Evolutionary conservation across 1,284 basidiomycete species (phyloP).

Genomic region (Fomitopsis palustris): DNA sequence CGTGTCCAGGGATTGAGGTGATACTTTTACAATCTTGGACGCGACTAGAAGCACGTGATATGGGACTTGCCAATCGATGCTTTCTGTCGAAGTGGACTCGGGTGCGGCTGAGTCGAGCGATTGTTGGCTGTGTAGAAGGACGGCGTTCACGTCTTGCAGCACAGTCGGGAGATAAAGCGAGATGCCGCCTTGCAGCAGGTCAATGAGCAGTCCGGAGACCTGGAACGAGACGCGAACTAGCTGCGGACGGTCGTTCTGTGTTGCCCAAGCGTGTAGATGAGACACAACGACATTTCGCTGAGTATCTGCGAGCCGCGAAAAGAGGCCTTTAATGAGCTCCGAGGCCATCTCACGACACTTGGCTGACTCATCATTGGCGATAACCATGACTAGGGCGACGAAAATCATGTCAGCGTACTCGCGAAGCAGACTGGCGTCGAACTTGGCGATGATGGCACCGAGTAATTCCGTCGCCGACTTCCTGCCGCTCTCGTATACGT

Average conservation of each 20-base stretch:
- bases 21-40: conserved; percentile 60
- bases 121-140: conserved; percentile 48
- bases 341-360: conserved; percentile 89
- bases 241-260: conserved; percentile 55
- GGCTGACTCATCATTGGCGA: conserved; percentile 91
- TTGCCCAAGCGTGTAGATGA: conserved; percentile 82
- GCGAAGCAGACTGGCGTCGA: conserved; percentile 71
- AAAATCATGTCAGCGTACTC: conserved; percentile 92
- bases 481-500: conserved; percentile 88
- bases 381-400: conserved; percentile 86
- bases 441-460: conserved; percentile 81
- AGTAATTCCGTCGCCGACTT: conserved; percentile 92
- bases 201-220: conserved; percentile 77
- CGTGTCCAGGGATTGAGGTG: conserved; percentile 44
- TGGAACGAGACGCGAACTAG: conserved; percentile 76
- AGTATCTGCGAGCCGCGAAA: conserved; percentile 63
- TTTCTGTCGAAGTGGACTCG: conserved; percentile 39
- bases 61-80: conserved; percentile 78
- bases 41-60: conserved; percentile 78
- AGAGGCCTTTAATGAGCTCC: conserved; percentile 76
- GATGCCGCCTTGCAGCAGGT: conserved; percentile 53
- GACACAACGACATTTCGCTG: conserved; percentile 59
- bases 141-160: conserved; percentile 54
- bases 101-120: conserved; percentile 31
- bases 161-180: conserved; percentile 48